These are phyloP conservation scores for Podospora pseudocomata DNA, from an alignment of 495 filamentous ascomycete genomes.

Conservation along the genomic window DNA sequence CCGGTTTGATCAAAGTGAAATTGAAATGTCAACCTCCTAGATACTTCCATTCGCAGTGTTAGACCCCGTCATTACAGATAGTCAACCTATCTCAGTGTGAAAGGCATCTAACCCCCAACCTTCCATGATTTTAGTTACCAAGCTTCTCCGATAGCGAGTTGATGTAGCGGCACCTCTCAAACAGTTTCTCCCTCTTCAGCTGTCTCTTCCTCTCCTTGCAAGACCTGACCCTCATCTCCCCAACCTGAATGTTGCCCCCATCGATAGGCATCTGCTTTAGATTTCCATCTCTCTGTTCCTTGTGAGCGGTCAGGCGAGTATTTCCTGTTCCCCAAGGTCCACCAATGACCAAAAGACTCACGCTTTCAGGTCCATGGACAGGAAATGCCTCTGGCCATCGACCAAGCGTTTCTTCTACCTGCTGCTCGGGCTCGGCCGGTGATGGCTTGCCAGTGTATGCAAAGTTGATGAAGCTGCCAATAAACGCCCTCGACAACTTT, in stretches of 20 bases:
- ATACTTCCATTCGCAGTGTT: neutral
- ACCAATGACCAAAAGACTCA: constrained; percentile 21
- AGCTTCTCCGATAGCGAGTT: constrained; percentile 22
- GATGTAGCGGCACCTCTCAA: constrained; percentile 23
- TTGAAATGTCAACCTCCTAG: neutral
- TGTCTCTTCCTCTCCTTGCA: constrained; percentile 9
- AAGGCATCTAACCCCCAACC: neutral
- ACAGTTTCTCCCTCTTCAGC: constrained; percentile 19
- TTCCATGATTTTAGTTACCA: constrained; percentile 5
- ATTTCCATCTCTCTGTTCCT: neutral
- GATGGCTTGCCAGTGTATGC: constrained; percentile 20
- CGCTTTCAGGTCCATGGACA: neutral
- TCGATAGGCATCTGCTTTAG: neutral
- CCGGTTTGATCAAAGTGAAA: neutral
- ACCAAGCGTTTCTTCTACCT: neutral
- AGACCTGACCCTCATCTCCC: constrained; percentile 4
- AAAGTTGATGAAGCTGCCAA: constrained; percentile 19
- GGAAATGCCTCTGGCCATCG: constrained; percentile 23
- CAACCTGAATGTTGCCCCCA: constrained; percentile 7
- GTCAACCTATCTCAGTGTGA: neutral
- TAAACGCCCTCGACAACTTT: constrained; percentile 18
- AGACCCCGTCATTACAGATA: neutral
- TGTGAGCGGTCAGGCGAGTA: neutral
- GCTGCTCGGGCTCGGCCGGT: neutral
- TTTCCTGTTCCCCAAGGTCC: constrained; percentile 21